phyloP scores from a whole-genome alignment of 176 grass and related monocot species.

The Bromus sterilis region DNA sequence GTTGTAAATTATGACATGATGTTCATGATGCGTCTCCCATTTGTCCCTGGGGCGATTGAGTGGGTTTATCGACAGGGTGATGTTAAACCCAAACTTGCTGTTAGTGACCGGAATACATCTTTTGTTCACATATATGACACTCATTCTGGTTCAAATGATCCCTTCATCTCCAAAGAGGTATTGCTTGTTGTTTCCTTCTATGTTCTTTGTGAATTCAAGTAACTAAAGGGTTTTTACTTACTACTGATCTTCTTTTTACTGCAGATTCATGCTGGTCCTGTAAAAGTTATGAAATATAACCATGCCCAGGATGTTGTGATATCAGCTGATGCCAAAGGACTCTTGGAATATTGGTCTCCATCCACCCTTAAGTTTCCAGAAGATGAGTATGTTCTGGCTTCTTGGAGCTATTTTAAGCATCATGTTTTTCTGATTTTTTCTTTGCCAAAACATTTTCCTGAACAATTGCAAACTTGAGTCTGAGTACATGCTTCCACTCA shows the following conservation, averaged over 20 bases:
- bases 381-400: constrained; percentile 47
- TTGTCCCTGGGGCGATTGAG: constrained; percentile 73
- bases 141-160: constrained; percentile 77
- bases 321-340: constrained; percentile 72
- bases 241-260: constrained; percentile 18
- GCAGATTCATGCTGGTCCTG: constrained; percentile 80
- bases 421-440: neutral
- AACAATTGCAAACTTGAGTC: neutral
- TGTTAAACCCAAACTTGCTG: constrained; percentile 84
- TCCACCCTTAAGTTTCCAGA: constrained; percentile 75
- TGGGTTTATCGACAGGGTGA: constrained; percentile 90
- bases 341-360: constrained; percentile 93
- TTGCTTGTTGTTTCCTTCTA: neutral
- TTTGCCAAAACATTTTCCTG: neutral
- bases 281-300: constrained; percentile 95
- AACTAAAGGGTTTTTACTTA: neutral
- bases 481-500: neutral
- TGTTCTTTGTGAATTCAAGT: constrained; percentile 16
- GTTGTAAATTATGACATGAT: constrained; percentile 99
- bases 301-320: constrained; percentile 54
- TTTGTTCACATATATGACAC: constrained; percentile 86
- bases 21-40: constrained; percentile 94
- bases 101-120: constrained; percentile 66
- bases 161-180: constrained; percentile 93
- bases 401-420: neutral